Conservation (phyloP, 2,329 filamentous ascomycete species). For the Apiospora hydei region DNA sequence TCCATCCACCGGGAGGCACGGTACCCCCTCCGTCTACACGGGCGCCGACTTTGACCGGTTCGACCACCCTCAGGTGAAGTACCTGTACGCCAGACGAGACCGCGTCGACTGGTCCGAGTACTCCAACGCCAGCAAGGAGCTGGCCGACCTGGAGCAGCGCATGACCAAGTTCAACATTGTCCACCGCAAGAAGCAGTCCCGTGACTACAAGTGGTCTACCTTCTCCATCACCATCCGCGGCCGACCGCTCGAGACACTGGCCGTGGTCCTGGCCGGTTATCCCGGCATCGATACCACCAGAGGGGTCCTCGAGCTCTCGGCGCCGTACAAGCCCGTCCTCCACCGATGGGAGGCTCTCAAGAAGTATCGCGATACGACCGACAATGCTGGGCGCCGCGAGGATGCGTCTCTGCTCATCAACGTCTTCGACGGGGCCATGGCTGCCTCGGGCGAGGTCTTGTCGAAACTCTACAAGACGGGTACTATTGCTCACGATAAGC, state of each 20-base stretch:
- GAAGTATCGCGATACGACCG: not conserved
- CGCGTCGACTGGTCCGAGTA: not conserved
- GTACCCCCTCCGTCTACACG: not conserved
- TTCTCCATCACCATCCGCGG: conserved; percentile 12
- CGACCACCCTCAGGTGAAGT: not conserved
- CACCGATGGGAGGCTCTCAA: not conserved
- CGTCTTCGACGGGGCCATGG: not conserved
- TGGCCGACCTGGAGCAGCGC: not conserved
- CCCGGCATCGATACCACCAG: not conserved
- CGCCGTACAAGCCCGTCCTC: not conserved
- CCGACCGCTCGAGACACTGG: not conserved
- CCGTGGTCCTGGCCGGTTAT: not conserved
- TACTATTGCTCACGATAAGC: not conserved
- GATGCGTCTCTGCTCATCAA: not conserved
- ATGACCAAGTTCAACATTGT: not conserved
- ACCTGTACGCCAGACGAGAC: not conserved
- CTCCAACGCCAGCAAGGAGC: not conserved
- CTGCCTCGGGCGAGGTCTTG: not conserved
- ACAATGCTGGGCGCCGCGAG: not conserved
- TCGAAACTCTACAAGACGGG: not conserved
- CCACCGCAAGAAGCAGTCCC: not conserved
- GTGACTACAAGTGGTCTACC: not conserved
- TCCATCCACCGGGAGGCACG: not conserved
- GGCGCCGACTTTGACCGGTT: not conserved
- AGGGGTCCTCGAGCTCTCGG: not conserved